A percentile compares a stretch with the other conserved stretches of the same genome.
These are phyloP conservation scores for Penicillium soppii DNA, from an alignment of 495 filamentous ascomycete species.

Conservation along the genomic window DNA sequence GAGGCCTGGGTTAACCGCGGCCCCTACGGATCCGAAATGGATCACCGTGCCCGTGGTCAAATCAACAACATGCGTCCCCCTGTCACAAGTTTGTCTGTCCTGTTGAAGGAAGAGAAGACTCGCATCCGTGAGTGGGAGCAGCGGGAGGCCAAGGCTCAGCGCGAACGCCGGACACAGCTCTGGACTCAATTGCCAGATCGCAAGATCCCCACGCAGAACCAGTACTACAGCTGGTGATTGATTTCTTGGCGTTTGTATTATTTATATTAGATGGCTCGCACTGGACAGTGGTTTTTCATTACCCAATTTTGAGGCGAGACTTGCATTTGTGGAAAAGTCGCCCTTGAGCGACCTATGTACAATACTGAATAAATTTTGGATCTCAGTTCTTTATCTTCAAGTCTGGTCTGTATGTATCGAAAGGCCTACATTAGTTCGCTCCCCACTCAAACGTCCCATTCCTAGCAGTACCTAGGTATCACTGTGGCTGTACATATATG, in stretches of 20 bases:
- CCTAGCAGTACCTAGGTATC: too few relatives aligned
- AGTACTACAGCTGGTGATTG: conserved; percentile 82
- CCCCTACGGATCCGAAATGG: conserved; percentile 49
- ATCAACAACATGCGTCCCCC: conserved; percentile 63
- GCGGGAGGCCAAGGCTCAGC: conserved; percentile 69
- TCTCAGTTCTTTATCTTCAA: conserved; percentile 4
- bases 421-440: too few relatives aligned
- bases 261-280: conserved; percentile 20
- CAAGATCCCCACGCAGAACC: conserved; percentile 63
- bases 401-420: too few relatives aligned
- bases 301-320: conserved; percentile 13
- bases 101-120: conserved; percentile 92
- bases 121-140: conserved; percentile 76
- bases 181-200: conserved; percentile 84
- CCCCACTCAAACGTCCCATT: too few relatives aligned
- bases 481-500: too few relatives aligned
- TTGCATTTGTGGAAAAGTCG: conserved; percentile 27
- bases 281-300: conserved; percentile 15
- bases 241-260: conserved; percentile 29
- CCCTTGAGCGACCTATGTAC: conserved; percentile 24
- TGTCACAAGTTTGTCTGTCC: conserved; percentile 70
- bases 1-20: conserved; percentile 91
- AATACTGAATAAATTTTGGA: conserved; percentile 25
- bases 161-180: conserved; percentile 63
- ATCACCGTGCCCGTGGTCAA: conserved; percentile 68